Conservation (phyloP, 139 green algal genomes). For the Raphidocelis subcapitata region DNA sequence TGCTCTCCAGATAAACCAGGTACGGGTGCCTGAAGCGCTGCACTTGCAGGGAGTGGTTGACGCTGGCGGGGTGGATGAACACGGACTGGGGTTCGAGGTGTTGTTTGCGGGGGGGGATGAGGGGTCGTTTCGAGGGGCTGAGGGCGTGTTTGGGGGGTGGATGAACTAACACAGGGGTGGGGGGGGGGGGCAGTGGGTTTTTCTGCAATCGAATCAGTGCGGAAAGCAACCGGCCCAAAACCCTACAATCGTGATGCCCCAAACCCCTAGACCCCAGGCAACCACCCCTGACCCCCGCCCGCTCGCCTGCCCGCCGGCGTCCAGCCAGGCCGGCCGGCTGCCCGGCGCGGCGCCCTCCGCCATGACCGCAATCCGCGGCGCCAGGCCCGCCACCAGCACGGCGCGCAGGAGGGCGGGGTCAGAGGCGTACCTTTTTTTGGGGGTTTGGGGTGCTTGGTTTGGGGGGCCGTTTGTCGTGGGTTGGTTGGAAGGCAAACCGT, state of each 20-base stretch:
- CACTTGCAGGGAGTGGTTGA: conserved; percentile 47
- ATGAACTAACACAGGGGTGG: neutral
- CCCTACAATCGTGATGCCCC: no score
- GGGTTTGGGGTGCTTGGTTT: no score
- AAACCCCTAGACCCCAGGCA: no score
- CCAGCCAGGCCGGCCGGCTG: conserved; percentile 48
- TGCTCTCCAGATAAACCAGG: conserved; percentile 83
- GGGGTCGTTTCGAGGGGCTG: neutral
- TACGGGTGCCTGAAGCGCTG: conserved; percentile 62
- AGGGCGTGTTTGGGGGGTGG: neutral
- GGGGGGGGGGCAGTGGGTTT: neutral
- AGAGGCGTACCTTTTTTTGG: conserved; percentile 1
- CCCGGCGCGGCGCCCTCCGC: conserved; percentile 41
- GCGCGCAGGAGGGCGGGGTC: conserved; percentile 65
- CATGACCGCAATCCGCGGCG: conserved; percentile 84
- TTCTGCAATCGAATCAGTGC: neutral
- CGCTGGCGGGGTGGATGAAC: conserved; percentile 67
- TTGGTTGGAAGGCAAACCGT: no score
- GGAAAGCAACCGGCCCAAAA: neutral
- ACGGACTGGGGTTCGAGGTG: conserved; percentile 30
- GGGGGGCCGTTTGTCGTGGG: no score
- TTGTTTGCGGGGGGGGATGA: neutral
- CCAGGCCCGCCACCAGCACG: conserved; percentile 80
- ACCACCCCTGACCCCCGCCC: no score
- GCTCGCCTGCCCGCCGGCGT: conserved; percentile 22